A percentile compares a stretch with the other conserved stretches of the same genome.
Evolutionary conservation across 441 rosid genomes (phyloP).

Genomic region (Mallotus japonicus): DNA sequence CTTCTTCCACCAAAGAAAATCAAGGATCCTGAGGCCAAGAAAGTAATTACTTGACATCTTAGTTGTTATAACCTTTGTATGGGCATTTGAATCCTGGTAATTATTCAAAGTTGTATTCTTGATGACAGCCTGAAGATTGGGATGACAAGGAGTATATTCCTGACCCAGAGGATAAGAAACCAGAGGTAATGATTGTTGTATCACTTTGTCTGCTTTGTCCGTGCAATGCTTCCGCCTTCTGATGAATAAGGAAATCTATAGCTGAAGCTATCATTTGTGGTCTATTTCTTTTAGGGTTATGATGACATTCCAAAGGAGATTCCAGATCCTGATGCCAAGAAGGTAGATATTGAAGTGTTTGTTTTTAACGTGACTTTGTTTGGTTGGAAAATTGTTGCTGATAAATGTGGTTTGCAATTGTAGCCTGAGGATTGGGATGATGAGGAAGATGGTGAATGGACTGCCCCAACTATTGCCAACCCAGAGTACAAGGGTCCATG

Average conservation of each 20-base stretch:
- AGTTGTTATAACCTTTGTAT: background rate
- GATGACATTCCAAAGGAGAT: constrained; percentile 95
- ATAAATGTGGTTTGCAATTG: constrained; percentile 10
- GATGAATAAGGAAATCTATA: background rate
- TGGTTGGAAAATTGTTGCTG: constrained; percentile 5
- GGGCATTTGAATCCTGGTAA: constrained; percentile 4
- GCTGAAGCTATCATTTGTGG: background rate
- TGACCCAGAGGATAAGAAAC: constrained; percentile 92
- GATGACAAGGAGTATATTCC: constrained; percentile 81
- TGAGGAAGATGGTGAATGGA: constrained; percentile 97
- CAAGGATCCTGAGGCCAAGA: constrained; percentile 90
- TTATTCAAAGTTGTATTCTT: constrained; percentile 12
- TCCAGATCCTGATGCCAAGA: constrained; percentile 74
- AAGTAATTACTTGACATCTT: constrained; percentile 35
- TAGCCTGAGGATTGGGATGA: constrained; percentile 99
- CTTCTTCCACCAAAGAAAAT: constrained; percentile 85
- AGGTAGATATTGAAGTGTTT: constrained; percentile 41
- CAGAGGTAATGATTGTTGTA: constrained; percentile 46
- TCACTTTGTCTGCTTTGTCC: background rate
- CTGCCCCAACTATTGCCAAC: constrained; percentile 75
- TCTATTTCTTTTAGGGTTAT: constrained; percentile 47
- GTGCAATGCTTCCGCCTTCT: background rate
- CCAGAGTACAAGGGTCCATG: constrained; percentile 95
- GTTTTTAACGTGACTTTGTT: background rate
- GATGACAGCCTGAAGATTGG: constrained; percentile 93